Percentiles rank a stretch among this genome's conserved stretches.
These are phyloP conservation scores for Gilbertella persicaria DNA, from an alignment of 371 early-diverging fungal genomes.

Conservation along the genomic window DNA sequence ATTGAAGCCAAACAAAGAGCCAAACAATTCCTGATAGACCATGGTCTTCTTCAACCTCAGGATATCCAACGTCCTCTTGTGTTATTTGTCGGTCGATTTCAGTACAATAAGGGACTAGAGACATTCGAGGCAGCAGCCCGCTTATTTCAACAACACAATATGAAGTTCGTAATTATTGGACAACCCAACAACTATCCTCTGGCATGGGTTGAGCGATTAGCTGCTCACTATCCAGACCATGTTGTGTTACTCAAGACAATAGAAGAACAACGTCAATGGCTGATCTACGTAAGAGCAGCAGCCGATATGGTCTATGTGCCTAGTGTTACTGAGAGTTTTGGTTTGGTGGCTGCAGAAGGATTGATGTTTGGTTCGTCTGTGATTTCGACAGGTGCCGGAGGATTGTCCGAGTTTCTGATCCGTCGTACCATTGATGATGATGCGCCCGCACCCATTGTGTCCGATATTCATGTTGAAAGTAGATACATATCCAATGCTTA, in stretches of 20 bases:
- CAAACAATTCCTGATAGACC: constrained; percentile 54
- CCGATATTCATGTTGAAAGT: constrained; percentile 24
- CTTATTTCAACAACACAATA: constrained; percentile 40
- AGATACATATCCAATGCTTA: constrained; percentile 56
- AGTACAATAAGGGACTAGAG: constrained; percentile 63
- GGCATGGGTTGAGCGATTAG: constrained; percentile 41
- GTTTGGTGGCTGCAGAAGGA: constrained; percentile 66
- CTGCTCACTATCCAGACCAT: constrained; percentile 42
- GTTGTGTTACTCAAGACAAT: constrained; percentile 48
- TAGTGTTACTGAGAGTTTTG: constrained; percentile 61
- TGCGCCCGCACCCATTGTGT: constrained; percentile 12
- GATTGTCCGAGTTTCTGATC: constrained; percentile 56
- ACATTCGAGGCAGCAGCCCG: constrained; percentile 49
- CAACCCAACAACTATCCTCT: constrained; percentile 62
- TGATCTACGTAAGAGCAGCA: constrained; percentile 56
- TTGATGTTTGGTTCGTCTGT: constrained; percentile 63
- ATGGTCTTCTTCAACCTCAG: constrained; percentile 35
- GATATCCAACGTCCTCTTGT: constrained; percentile 57
- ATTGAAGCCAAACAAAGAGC: constrained; percentile 53
- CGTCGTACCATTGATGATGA: constrained; percentile 36
- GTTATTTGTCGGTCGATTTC: constrained; percentile 63
- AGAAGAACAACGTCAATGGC: constrained; percentile 51
- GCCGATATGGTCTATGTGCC: constrained; percentile 68
- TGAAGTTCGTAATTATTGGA: constrained; percentile 62
- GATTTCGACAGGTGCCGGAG: constrained; percentile 62